A percentile compares a stretch with the other conserved stretches of the same genome.
Conservation (phyloP, 345 rosid species). For the Anacardium occidentale region DNA sequence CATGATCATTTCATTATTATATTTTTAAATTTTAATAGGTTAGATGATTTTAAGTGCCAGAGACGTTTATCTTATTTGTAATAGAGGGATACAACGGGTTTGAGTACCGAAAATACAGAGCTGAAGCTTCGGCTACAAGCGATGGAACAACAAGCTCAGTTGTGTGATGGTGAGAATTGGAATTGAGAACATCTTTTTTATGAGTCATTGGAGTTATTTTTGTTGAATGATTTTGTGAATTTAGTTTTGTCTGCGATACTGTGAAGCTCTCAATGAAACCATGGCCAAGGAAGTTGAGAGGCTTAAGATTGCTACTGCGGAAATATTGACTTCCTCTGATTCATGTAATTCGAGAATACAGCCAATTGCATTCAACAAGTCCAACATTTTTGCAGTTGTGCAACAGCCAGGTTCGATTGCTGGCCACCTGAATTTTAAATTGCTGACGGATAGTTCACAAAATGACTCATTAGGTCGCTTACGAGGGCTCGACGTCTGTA, state of each 20-base stretch:
- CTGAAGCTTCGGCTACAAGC: slow-evolving; percentile 70
- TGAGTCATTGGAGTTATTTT: background rate
- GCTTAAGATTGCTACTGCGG: slow-evolving; percentile 63
- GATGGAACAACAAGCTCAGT: slow-evolving; percentile 81
- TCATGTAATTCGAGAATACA: slow-evolving; percentile 52
- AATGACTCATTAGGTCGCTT: slow-evolving; percentile 40
- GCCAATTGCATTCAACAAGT: slow-evolving; percentile 32
- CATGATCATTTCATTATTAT: background rate
- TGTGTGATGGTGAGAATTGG: slow-evolving; percentile 64
- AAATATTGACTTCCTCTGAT: slow-evolving; percentile 37
- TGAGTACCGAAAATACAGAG: slow-evolving; percentile 69
- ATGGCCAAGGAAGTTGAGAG: slow-evolving; percentile 68
- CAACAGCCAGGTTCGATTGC: slow-evolving; percentile 29
- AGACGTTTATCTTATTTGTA: background rate
- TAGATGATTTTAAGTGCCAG: background rate
- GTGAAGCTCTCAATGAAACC: slow-evolving; percentile 58
- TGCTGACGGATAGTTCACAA: slow-evolving; percentile 35
- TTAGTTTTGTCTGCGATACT: background rate
- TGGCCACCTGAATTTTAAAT: slow-evolving; percentile 38
- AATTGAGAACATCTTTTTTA: too few relatives aligned
- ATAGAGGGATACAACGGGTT: slow-evolving; percentile 73
- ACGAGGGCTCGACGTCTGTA: slow-evolving; percentile 52
- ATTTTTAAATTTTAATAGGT: background rate
- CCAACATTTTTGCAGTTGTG: slow-evolving; percentile 37
- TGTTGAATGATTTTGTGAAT: background rate